A percentile compares a stretch with the other conserved stretches of the same genome.
Conservation (phyloP, 225 moss, liverwort and hornwort genomes). For the Neckera pumila region DNA sequence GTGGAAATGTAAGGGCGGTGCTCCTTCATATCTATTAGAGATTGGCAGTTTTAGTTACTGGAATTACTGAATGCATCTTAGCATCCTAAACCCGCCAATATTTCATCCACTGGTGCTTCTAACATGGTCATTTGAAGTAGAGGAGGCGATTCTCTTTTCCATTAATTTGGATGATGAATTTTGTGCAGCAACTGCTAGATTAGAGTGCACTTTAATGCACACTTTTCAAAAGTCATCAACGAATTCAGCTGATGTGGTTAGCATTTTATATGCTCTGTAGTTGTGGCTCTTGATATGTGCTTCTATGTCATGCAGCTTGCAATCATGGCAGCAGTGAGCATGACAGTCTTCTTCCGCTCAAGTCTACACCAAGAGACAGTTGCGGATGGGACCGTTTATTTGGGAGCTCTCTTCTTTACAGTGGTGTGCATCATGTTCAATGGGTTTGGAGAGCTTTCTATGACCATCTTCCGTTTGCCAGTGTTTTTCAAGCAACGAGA, state of each 20-base stretch:
- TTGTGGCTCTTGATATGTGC: neutral
- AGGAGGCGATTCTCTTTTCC: neutral
- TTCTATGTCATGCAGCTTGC: constrained; percentile 32
- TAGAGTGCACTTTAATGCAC: neutral
- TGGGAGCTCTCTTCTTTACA: constrained; percentile 69
- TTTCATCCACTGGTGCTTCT: neutral
- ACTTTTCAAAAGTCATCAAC: neutral
- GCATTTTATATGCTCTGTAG: neutral
- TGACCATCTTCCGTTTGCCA: constrained; percentile 67
- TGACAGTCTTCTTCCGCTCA: constrained; percentile 67
- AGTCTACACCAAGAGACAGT: constrained; percentile 26
- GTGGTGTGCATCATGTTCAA: constrained; percentile 78
- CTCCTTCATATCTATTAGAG: neutral
- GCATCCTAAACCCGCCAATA: neutral
- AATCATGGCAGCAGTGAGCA: constrained; percentile 47
- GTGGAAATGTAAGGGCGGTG: neutral
- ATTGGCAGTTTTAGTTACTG: neutral
- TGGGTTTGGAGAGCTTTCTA: constrained; percentile 68
- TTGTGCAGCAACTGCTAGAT: neutral
- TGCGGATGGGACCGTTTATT: constrained; percentile 41
- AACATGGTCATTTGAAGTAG: neutral
- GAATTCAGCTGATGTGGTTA: neutral
- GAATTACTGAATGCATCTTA: neutral
- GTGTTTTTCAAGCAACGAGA: constrained; percentile 83
- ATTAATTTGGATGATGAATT: too few relatives aligned